Base-by-base conservation (phyloP, 768 basidiomycete genomes). In the Calocera viscosa region DNA sequence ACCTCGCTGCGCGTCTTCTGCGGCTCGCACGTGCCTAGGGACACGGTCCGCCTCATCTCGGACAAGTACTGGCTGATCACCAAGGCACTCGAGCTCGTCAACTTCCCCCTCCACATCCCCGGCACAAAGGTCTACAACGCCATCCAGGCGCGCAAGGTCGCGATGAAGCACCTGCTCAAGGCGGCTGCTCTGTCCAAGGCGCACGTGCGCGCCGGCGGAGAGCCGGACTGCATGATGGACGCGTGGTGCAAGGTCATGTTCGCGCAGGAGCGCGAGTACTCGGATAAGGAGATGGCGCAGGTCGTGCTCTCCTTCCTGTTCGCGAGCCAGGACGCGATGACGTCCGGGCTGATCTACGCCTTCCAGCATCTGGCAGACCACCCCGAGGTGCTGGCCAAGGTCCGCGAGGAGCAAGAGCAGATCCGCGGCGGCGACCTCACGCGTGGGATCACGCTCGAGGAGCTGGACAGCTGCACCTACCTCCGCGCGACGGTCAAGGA, bases 21-120 rank as follows among this genome's bases (percentile, higher is more conserved):
- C 73, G 96, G 96, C 19, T 78, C 81, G 69, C 91, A 98, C 76
- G 88, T 98, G 71, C 86, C 91, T 32, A 87, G 92, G 17, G 77
- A 85, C 8, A 90, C 88, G 41, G 84, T 87, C 28, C 73, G 77
- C 17, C 90, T 92, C 74, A 94, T 99, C 74, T 88, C 84, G 73
- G 87, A 90, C 70, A 93, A 92, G 74, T 98, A 98, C 79, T 98
- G 95, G 95, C 81, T 82, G 68, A 96, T 99, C 77, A 98, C 96
- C 7, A 80, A 85, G 71, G 91, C 96, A 1, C 87, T 99, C 43
- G 92, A 99, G 75, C 88, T 99, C 66, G 96, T 99, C 81, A 99
- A 99, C 81, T 98, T 99, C 80, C 96, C 96, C 17, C 78, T 98
- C 68, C 87, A 95, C 17, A 72, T 96, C 39, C 96, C 96, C 22